Conservation (phyloP, 2,329 filamentous ascomycete species). For the Myriosclerotinia curreyana region DNA sequence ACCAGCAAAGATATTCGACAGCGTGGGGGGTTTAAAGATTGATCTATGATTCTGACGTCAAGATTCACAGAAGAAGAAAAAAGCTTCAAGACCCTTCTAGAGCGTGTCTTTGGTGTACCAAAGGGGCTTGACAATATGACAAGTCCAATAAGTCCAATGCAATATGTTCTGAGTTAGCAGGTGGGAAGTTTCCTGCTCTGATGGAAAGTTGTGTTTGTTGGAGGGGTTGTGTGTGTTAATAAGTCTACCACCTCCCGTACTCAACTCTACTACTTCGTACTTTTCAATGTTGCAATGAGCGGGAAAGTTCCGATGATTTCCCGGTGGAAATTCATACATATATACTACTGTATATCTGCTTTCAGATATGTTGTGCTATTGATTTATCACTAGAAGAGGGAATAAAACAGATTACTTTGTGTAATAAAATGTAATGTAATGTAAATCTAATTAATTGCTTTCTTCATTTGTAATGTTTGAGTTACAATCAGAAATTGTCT, state of each 20-base stretch:
- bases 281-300: slow-evolving; percentile 11
- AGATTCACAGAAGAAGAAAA: neutral
- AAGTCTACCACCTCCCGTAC: too few relatives aligned
- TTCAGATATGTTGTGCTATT: neutral
- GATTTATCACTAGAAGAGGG: neutral
- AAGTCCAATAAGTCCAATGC: neutral
- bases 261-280: too few relatives aligned
- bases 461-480: neutral
- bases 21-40: slow-evolving; percentile 11
- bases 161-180: neutral
- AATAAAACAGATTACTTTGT: slow-evolving; percentile 6
- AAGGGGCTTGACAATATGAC: neutral
- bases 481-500: neutral
- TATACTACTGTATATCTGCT: neutral
- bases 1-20: slow-evolving; percentile 10
- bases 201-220: slow-evolving; percentile 10
- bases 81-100: neutral
- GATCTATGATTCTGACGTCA: slow-evolving; percentile 11
- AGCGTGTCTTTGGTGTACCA: neutral
- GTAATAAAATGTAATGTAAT: slow-evolving; percentile 2
- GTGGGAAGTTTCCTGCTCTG: slow-evolving; percentile 8
- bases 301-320: slow-evolving; percentile 17
- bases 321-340: neutral
- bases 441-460: slow-evolving; percentile 6
- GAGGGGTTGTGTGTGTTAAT: slow-evolving; percentile 22